Evolutionary conservation across 1,139 yeast species (phyloP).

Genomic region (Nakaseomyces sp.): DNA sequence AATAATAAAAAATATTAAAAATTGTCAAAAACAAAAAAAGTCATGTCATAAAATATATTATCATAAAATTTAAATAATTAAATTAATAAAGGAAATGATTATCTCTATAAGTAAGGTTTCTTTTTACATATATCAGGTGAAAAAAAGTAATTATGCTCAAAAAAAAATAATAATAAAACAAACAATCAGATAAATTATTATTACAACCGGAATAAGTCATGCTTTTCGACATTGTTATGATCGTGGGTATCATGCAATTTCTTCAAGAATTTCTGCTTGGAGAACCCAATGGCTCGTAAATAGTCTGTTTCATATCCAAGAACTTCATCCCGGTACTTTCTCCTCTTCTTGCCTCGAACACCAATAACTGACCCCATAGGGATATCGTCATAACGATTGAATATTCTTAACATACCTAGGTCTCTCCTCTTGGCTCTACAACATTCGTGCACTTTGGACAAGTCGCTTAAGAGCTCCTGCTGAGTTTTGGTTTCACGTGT

Average conservation of each 20-base stretch:
- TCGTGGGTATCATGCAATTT: neutral
- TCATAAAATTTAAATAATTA: no score
- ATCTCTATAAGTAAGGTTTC: neutral
- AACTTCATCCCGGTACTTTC: constrained; percentile 27
- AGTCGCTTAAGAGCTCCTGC: constrained; percentile 16
- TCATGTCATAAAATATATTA: no score
- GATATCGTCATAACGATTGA: constrained; percentile 30
- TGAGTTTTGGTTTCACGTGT: constrained; percentile 13
- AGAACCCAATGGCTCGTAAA: constrained; percentile 19
- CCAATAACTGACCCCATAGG: constrained; percentile 31
- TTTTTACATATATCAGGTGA: neutral
- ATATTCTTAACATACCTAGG: constrained; percentile 26
- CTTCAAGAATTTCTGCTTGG: constrained; percentile 18
- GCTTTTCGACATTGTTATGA: neutral
- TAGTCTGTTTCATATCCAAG: constrained; percentile 31
- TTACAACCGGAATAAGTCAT: neutral
- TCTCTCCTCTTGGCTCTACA: constrained; percentile 23
- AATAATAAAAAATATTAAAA: neutral
- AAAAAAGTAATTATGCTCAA: neutral
- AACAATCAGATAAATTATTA: neutral
- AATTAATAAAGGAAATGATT: no score
- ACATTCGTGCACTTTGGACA: constrained; percentile 18
- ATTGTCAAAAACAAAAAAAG: neutral
- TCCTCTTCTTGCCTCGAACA: constrained; percentile 31
- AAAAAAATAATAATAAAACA: neutral